Evolutionary conservation across 192 early-diverging fungal species (phyloP).

Genomic region (Radiomyces spectabilis): DNA sequence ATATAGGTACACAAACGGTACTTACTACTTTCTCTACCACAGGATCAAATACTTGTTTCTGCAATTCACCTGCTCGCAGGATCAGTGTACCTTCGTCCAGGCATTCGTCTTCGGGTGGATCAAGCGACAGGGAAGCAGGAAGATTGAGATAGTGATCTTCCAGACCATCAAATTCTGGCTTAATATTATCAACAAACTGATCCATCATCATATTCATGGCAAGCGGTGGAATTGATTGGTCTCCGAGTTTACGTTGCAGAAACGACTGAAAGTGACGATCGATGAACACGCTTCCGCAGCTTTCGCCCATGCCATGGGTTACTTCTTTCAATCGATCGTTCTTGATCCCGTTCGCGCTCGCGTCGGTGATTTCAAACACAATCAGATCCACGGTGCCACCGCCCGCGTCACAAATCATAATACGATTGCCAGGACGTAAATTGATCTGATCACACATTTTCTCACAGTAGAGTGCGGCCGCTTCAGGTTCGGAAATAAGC

Average conservation of each 20-base stretch:
- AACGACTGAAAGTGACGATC: slow-evolving; percentile 32
- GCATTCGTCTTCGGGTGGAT: slow-evolving; percentile 24
- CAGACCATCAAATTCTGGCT: slow-evolving; percentile 40
- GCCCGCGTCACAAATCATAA: slow-evolving; percentile 45
- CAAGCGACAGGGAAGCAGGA: slow-evolving; percentile 30
- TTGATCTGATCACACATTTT: slow-evolving; percentile 36
- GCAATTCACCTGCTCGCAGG: slow-evolving; percentile 28
- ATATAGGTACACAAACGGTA: no score
- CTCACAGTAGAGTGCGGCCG: slow-evolving; percentile 43
- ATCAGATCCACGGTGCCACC: slow-evolving; percentile 48
- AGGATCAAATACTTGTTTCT: slow-evolving; percentile 40
- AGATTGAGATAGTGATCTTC: slow-evolving; percentile 36
- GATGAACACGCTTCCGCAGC: slow-evolving; percentile 38
- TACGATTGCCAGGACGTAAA: slow-evolving; percentile 26
- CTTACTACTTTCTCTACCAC: slow-evolving; percentile 34
- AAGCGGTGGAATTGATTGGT: slow-evolving; percentile 22
- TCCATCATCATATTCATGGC: slow-evolving; percentile 24
- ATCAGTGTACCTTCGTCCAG: slow-evolving; percentile 36
- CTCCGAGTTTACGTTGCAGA: slow-evolving; percentile 29
- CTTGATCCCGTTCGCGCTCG: slow-evolving; percentile 4
- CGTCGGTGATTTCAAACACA: slow-evolving; percentile 44
- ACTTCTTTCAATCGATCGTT: slow-evolving; percentile 32
- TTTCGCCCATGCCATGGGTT: slow-evolving; percentile 38
- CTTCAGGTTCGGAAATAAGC: slow-evolving; percentile 32
- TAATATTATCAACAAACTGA: slow-evolving; percentile 35